Percentiles rank a stretch among this genome's conserved stretches.
phyloP scores from a whole-genome alignment of 176 grass and related monocot species.

The Saccharum officinarum region DNA sequence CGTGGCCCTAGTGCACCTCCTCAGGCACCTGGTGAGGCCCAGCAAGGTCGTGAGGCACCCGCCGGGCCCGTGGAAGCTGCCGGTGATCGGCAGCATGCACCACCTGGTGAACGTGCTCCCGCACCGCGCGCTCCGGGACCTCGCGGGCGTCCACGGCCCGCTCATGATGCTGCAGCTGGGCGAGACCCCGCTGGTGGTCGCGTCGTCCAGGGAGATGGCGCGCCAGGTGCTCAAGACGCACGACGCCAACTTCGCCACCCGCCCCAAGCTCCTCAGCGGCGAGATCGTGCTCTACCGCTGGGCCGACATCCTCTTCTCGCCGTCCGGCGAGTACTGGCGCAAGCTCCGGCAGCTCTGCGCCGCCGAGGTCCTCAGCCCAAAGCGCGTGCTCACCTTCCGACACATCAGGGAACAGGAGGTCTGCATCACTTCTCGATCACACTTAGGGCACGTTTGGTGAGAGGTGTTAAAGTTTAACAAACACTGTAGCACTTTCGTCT shows the following conservation, averaged over 20 bases:
- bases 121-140: constrained; percentile 30
- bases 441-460: too few relatives aligned
- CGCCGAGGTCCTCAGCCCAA: constrained; percentile 48
- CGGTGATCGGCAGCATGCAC: constrained; percentile 61
- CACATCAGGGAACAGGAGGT: constrained; percentile 46
- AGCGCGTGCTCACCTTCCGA: constrained; percentile 45
- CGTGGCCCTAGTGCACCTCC: neutral
- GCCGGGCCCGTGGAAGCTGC: constrained; percentile 53
- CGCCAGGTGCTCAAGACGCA: constrained; percentile 51
- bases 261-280: constrained; percentile 47
- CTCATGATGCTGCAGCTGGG: constrained; percentile 54
- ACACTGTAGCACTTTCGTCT: too few relatives aligned
- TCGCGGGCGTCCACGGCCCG: constrained; percentile 41
- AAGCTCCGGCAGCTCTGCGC: constrained; percentile 56
- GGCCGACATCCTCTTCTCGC: constrained; percentile 56
- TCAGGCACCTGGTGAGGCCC: neutral
- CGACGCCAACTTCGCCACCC: constrained; percentile 57
- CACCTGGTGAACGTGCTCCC: constrained; percentile 49
- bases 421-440: too few relatives aligned
- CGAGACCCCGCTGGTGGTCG: constrained; percentile 34
- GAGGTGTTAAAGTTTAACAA: too few relatives aligned
- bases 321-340: constrained; percentile 51
- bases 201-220: constrained; percentile 43
- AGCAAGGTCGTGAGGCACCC: neutral
- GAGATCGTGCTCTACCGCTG: constrained; percentile 45